phyloP scores from a whole-genome alignment of 2,329 filamentous ascomycete genomes.

The Byssothecium circinans region DNA sequence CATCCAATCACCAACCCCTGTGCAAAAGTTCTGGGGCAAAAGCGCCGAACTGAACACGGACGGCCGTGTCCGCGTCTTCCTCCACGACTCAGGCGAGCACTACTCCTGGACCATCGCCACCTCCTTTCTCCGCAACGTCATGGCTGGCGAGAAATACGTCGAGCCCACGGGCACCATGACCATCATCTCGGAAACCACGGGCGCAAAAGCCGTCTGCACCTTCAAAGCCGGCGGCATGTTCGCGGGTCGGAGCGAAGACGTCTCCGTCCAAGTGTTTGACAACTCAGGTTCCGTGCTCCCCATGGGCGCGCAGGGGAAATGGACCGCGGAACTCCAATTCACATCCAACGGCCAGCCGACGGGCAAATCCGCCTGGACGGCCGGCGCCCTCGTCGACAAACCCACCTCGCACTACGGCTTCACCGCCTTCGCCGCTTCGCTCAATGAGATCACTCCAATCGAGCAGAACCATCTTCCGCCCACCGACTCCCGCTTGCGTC shows the following conservation, averaged over 20 bases:
- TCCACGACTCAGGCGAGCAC: slow-evolving; percentile 75
- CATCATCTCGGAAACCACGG: slow-evolving; percentile 79
- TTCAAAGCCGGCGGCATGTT: slow-evolving; percentile 98
- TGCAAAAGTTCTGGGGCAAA: slow-evolving; percentile 99
- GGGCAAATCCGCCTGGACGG: slow-evolving; percentile 75
- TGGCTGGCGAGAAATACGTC: slow-evolving; percentile 97
- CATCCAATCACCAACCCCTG: slow-evolving; percentile 81
- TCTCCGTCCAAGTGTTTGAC: slow-evolving; percentile 73
- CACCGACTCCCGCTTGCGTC: slow-evolving; percentile 81
- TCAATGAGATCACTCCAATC: slow-evolving; percentile 85
- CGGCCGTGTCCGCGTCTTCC: slow-evolving; percentile 75
- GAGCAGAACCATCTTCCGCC: slow-evolving; percentile 74
- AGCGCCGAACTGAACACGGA: slow-evolving; percentile 92
- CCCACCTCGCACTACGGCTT: slow-evolving; percentile 81
- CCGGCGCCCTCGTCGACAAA: slow-evolving; percentile 75
- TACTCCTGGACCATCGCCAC: slow-evolving; percentile 90
- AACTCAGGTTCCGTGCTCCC: slow-evolving; percentile 66
- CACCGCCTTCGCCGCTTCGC: slow-evolving; percentile 78
- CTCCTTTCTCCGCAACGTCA: slow-evolving; percentile 91
- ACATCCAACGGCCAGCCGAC: slow-evolving; percentile 63
- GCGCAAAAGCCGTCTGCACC: slow-evolving; percentile 79
- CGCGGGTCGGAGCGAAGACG: slow-evolving; percentile 88
- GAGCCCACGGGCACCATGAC: slow-evolving; percentile 92
- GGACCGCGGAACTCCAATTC: slow-evolving; percentile 74
- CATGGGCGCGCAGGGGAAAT: slow-evolving; percentile 75